Conservation (phyloP, 441 rosid genomes). For the Hura crepitans region DNA sequence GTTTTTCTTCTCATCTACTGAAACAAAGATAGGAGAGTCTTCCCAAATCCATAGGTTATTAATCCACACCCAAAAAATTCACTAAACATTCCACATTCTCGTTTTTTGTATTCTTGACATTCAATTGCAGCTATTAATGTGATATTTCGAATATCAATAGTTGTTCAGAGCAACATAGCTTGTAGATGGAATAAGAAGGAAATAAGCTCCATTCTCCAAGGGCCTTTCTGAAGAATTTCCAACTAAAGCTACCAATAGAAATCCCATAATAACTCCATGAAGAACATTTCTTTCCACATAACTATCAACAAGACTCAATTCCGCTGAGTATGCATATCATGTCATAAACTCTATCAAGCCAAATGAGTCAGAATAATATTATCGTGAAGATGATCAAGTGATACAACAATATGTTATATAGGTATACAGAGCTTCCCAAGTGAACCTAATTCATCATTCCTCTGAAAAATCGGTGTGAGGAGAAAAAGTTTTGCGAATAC, state of each 20-base stretch:
- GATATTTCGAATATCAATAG: neutral
- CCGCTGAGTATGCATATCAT: neutral
- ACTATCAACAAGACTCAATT: neutral
- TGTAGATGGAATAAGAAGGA: neutral
- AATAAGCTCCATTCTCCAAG: neutral
- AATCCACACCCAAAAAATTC: neutral
- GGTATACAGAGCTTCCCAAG: neutral
- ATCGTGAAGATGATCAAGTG: neutral
- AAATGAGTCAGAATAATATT: neutral
- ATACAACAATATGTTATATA: neutral
- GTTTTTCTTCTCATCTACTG: neutral
- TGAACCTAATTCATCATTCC: neutral
- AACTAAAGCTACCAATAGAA: neutral
- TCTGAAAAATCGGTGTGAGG: neutral
- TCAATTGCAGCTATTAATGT: neutral
- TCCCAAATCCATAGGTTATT: neutral
- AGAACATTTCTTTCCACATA: neutral
- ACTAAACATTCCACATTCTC: neutral
- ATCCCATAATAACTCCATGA: neutral
- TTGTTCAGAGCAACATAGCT: neutral
- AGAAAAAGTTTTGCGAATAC: neutral
- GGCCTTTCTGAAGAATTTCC: neutral
- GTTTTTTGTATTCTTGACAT: neutral
- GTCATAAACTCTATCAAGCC: neutral
- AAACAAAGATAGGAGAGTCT: neutral